These are phyloP conservation scores for Vaccinium myrtillus DNA, from an alignment of 148 eudicot genomes.

Conservation along the genomic window DNA sequence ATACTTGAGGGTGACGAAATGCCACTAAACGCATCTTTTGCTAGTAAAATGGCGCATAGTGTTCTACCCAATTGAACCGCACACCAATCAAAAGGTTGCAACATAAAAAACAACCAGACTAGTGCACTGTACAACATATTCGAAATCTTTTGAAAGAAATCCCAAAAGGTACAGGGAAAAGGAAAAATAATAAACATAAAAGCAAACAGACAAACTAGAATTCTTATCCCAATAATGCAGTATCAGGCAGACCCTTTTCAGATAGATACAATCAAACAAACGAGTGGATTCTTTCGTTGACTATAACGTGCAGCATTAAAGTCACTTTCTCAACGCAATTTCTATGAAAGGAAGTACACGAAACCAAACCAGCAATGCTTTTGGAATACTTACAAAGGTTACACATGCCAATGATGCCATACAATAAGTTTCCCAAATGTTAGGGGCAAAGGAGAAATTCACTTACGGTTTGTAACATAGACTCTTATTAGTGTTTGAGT, in stretches of 20 bases:
- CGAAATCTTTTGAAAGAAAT: not conserved
- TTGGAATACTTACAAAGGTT: not conserved
- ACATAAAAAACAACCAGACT: not conserved
- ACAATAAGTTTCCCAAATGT: too few relatives aligned
- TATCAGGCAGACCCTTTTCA: not conserved
- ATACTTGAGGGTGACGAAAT: not conserved
- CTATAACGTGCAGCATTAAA: not conserved
- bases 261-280: too few relatives aligned
- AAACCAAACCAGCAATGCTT: too few relatives aligned
- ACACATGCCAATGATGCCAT: not conserved
- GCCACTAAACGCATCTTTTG: not conserved
- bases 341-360: too few relatives aligned
- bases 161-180: not conserved
- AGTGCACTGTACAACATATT: too few relatives aligned
- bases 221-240: not conserved
- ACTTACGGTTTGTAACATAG: too few relatives aligned
- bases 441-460: too few relatives aligned
- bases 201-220: not conserved
- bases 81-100: not conserved
- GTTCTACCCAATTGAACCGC: not conserved
- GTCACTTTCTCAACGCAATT: not conserved
- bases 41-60: not conserved
- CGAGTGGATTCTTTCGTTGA: not conserved
- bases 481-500: too few relatives aligned
- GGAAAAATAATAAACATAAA: not conserved